A percentile compares a stretch with the other conserved stretches of the same genome.
These are phyloP conservation scores for Candida gigantensis DNA, from an alignment of 1,139 yeast species.

Conservation along the genomic window DNA sequence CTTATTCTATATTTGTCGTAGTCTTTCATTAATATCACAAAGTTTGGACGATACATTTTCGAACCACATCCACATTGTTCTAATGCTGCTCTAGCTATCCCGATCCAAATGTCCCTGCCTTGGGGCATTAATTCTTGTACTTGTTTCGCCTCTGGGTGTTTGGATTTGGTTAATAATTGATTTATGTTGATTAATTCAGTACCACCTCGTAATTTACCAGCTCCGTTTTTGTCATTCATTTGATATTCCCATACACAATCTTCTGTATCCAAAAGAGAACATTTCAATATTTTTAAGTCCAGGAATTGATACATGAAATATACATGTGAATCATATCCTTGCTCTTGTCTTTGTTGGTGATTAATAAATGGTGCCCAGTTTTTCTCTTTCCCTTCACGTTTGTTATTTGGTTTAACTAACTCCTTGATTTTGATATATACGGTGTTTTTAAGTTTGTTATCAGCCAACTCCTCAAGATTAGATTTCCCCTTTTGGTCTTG, in stretches of 20 bases:
- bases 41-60: slow-evolving; percentile 46
- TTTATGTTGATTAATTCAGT: slow-evolving; percentile 24
- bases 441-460: slow-evolving; percentile 15
- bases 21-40: slow-evolving; percentile 41
- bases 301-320: slow-evolving; percentile 30
- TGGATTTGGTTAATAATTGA: slow-evolving; percentile 14
- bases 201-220: slow-evolving; percentile 33
- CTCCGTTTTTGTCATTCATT: slow-evolving; percentile 19
- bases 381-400: slow-evolving; percentile 20
- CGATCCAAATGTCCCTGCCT: slow-evolving; percentile 44
- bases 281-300: slow-evolving; percentile 25
- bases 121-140: slow-evolving; percentile 22
- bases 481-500: slow-evolving; percentile 36
- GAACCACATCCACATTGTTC: slow-evolving; percentile 49
- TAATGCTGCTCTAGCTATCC: slow-evolving; percentile 49
- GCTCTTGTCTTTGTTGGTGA: slow-evolving; percentile 2
- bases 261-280: slow-evolving; percentile 18
- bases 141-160: slow-evolving; percentile 11
- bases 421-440: slow-evolving; percentile 29
- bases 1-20: slow-evolving; percentile 33
- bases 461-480: slow-evolving; percentile 25
- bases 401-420: slow-evolving; percentile 19
- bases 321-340: slow-evolving; percentile 21
- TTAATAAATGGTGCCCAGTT: slow-evolving; percentile 20
- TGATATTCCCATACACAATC: slow-evolving; percentile 11